Evolutionary conservation across 148 eudicot genomes (phyloP).

Genomic region (Polygonum aviculare): DNA sequence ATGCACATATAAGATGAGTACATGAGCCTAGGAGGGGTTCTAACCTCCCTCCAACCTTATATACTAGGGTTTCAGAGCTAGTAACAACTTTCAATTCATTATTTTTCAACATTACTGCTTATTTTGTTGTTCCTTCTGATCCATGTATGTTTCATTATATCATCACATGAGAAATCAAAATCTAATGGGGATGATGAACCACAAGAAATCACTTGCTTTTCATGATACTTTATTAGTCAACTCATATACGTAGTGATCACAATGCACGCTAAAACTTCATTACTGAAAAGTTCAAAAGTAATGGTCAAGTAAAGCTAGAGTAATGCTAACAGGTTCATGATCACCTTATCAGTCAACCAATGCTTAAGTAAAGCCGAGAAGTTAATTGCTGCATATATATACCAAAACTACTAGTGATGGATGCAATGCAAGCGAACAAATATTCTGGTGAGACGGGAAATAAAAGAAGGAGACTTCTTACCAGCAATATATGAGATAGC

Average conservation of each 20-base stretch:
- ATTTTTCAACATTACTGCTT: neutral
- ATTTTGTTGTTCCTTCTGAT: neutral
- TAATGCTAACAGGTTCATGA: too few relatives aligned
- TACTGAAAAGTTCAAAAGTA: too few relatives aligned
- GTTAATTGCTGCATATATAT: neutral
- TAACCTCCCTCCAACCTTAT: too few relatives aligned
- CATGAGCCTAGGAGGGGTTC: too few relatives aligned
- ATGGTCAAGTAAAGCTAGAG: neutral
- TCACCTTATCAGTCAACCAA: too few relatives aligned
- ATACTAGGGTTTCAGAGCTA: too few relatives aligned
- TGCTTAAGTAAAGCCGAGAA: neutral
- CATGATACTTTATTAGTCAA: neutral
- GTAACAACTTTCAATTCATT: too few relatives aligned
- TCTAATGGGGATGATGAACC: neutral
- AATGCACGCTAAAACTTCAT: neutral
- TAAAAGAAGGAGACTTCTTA: neutral
- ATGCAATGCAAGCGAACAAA: neutral
- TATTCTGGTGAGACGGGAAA: neutral
- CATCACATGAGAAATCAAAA: neutral
- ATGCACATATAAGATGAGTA: too few relatives aligned
- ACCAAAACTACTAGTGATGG: neutral
- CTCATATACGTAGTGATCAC: neutral
- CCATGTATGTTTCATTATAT: neutral
- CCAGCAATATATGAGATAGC: slow-evolving; percentile 1
- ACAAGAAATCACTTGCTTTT: neutral